Percentiles rank a stretch among this genome's conserved stretches.
Evolutionary conservation across 2,329 filamentous ascomycete species (phyloP).

Genomic region (Cladophialophora exuberans): DNA sequence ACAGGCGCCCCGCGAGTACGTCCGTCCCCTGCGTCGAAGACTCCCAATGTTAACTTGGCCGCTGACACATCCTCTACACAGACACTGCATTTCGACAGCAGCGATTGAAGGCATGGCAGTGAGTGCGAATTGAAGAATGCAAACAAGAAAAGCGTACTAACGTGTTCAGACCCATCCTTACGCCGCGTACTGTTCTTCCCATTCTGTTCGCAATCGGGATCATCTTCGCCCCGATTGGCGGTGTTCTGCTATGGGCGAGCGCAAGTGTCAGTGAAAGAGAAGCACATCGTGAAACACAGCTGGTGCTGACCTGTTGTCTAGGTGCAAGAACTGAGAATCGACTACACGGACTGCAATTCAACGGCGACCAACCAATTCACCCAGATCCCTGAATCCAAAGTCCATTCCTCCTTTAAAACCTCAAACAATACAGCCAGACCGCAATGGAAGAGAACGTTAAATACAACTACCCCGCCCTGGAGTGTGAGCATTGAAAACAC

Average conservation of each 20-base stretch:
- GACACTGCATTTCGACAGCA: conserved; percentile 98
- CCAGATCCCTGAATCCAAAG: conserved; percentile 60
- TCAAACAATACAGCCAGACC: conserved; percentile 44
- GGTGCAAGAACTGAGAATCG: conserved; percentile 88
- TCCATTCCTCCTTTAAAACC: conserved; percentile 73
- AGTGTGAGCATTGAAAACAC: conserved; percentile 41
- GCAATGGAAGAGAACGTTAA: conserved; percentile 36
- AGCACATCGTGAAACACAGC: not conserved
- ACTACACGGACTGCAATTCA: conserved; percentile 78
- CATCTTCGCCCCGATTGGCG: conserved; percentile 92
- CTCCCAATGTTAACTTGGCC: not conserved
- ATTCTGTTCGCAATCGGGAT: conserved; percentile 89
- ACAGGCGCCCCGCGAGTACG: conserved; percentile 85
- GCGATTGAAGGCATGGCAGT: conserved; percentile 98
- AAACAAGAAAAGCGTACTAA: conserved; percentile 28
- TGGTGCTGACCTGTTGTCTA: conserved; percentile 41
- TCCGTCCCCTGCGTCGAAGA: conserved; percentile 24
- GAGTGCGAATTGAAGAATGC: conserved; percentile 47
- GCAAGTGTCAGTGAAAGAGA: conserved; percentile 61
- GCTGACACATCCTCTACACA: conserved; percentile 43
- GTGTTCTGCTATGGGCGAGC: conserved; percentile 82
- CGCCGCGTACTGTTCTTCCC: conserved; percentile 88
- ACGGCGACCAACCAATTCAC: conserved; percentile 55
- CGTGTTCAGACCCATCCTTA: conserved; percentile 79
- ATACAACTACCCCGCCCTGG: conserved; percentile 32